Base-by-base conservation (phyloP, 495 filamentous ascomycete species). In the Diplogelasinospora grovesii region DNA sequence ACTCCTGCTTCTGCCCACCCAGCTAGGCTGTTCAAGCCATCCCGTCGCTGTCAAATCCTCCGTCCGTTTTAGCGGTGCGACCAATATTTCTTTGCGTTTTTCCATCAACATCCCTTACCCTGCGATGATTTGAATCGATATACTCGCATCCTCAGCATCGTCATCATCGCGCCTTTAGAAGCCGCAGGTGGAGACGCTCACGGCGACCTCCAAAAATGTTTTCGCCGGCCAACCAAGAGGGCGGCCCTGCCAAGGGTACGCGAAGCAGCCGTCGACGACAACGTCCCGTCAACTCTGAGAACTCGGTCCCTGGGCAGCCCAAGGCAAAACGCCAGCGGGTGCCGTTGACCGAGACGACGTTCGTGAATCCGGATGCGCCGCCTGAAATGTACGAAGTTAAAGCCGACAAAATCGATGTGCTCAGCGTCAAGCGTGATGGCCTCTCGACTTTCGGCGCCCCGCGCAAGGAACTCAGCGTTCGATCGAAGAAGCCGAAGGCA, bases 291-390 rank as follows among this genome's bases (percentile, higher is more conserved):
- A 82, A 76, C 47, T 71, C 79, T 47, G 83, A 86, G 40, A 73
- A 72, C 29, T 71, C 75, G 16, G 70, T 77, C 20, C 72, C n/a
- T n/a, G n/a, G 74, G 41, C 79, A 81, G 45, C 75, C 74, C 11
- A 84, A 77, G 54, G 74, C 83, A 13, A 89, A 89, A 66, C 72
- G 83, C 52, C 81, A 82, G 47, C 70, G 83, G 43, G 76, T 81
- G 16, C 73, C 71, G 11, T 59, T 85, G 37, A 71, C 66, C 25
- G 70, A 79, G 35, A 68, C 75, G 27, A 74, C 73, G 10, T 65
- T 71, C 39, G 64, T 51, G 22, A 67, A 66, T 41, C 60, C 61
- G 52, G 74, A 60, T 60, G 53, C 49, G 46, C 50, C 56, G 13
- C 58, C 66, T 13, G 67, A 74, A 47, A 70, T 59, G 41, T 66